phyloP scores from a whole-genome alignment of 2,329 filamentous ascomycete genomes.

The Apiospora hydei region DNA sequence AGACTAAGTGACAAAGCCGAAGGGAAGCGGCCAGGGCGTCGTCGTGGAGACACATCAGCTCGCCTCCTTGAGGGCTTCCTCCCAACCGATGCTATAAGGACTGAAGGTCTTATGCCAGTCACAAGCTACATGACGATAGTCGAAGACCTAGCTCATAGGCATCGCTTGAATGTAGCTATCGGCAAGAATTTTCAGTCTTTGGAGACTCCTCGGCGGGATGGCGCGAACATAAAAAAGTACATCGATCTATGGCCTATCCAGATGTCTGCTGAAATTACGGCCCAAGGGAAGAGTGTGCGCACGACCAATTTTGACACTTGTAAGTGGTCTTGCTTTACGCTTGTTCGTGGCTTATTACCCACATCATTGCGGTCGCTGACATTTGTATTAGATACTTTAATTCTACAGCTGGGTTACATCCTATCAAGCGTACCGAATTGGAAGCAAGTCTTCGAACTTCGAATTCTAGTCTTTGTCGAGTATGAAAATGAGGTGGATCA shows the following conservation, averaged over 20 bases:
- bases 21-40: constrained; percentile 44
- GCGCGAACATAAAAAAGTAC: constrained; percentile 72
- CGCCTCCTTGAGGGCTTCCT: constrained; percentile 64
- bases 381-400: constrained; percentile 68
- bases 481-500: constrained; percentile 86
- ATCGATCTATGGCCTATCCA: constrained; percentile 94
- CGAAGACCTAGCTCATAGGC: constrained; percentile 78
- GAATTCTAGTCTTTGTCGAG: constrained; percentile 88
- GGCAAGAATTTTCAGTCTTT: constrained; percentile 82
- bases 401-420: constrained; percentile 86
- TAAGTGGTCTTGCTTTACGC: constrained; percentile 46
- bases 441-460: constrained; percentile 75
- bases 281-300: constrained; percentile 71
- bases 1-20: constrained; percentile 41
- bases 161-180: constrained; percentile 85
- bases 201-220: constrained; percentile 71
- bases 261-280: constrained; percentile 84
- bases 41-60: constrained; percentile 62
- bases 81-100: constrained; percentile 74
- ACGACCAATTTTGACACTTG: constrained; percentile 94
- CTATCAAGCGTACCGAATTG: constrained; percentile 81
- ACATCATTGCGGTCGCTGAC: constrained; percentile 30
- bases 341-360: background rate
- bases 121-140: constrained; percentile 82
- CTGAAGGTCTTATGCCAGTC: constrained; percentile 72